Evolutionary conservation across 1,284 basidiomycete genomes (phyloP).

Genomic region (Fistulinella cinereoalba): DNA sequence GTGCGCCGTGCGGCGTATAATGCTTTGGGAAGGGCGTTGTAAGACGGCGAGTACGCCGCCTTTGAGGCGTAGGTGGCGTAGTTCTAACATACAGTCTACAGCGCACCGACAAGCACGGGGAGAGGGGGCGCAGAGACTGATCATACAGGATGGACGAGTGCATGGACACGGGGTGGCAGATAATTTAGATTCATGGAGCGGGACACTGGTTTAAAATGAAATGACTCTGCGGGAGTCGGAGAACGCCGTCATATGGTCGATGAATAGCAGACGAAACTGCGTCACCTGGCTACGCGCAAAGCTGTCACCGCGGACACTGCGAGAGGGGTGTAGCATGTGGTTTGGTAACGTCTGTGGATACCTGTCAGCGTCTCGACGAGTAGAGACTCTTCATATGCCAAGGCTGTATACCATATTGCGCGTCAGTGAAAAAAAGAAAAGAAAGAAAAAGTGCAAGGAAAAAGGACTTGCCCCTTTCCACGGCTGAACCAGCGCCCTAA

Average conservation of each 20-base stretch:
- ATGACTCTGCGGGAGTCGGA: constrained; percentile 24
- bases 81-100: neutral
- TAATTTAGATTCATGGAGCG: constrained; percentile 29
- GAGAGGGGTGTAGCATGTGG: constrained; percentile 7
- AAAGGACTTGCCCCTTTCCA: too few species aligned
- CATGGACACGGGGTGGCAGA: constrained; percentile 32
- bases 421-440: too few species aligned
- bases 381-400: too few species aligned
- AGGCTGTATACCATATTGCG: too few species aligned
- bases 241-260: constrained; percentile 24
- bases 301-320: constrained; percentile 10
- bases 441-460: too few species aligned
- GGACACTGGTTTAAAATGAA: constrained; percentile 27
- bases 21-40: neutral
- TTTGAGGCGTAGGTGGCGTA: constrained; percentile 8
- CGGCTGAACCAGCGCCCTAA: too few species aligned
- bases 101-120: constrained; percentile 24
- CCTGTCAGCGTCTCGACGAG: too few species aligned
- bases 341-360: too few species aligned
- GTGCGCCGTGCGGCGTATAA: neutral
- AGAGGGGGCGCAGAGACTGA: constrained; percentile 7
- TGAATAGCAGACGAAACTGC: constrained; percentile 20
- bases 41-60: too few species aligned
- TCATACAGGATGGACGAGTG: constrained; percentile 14
- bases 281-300: constrained; percentile 10